A percentile compares a stretch with the other conserved stretches of the same genome.
Evolutionary conservation across 192 early-diverging fungal species (phyloP).

Genomic region (Jimgerdemannia lactiflua): DNA sequence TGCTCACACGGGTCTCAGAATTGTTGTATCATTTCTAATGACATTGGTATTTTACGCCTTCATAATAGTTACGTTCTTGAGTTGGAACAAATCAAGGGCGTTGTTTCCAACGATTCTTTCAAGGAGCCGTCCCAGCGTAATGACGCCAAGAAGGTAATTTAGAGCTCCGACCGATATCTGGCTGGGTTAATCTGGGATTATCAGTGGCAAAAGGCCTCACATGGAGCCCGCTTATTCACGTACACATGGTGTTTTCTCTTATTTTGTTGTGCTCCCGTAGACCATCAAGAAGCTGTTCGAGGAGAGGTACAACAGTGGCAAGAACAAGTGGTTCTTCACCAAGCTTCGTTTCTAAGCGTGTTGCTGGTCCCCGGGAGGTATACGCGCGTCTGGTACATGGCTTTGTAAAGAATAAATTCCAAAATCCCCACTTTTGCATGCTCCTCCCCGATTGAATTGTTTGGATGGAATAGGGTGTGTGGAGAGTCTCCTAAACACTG

Average conservation of each 20-base stretch:
- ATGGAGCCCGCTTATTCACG: too few species aligned
- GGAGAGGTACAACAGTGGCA: conserved; percentile 97
- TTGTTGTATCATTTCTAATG: neutral
- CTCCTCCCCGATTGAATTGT: too few species aligned
- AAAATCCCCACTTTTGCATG: neutral
- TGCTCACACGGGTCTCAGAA: too few species aligned
- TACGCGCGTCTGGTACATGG: neutral
- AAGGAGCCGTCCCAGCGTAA: conserved; percentile 93
- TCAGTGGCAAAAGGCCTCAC: too few species aligned
- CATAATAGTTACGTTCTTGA: conserved; percentile 84
- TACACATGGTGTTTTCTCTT: neutral
- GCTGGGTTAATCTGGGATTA: neutral
- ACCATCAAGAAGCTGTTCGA: conserved; percentile 95
- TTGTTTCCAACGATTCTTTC: conserved; percentile 83
- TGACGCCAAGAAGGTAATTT: conserved; percentile 77
- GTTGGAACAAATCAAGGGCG: conserved; percentile 89
- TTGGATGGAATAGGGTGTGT: too few species aligned
- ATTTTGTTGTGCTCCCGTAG: neutral
- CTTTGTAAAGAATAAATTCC: neutral
- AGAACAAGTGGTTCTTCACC: conserved; percentile 99
- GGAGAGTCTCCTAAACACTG: too few species aligned
- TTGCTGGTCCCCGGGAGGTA: neutral
- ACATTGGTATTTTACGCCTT: neutral
- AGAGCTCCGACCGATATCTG: neutral
- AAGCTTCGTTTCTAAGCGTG: conserved; percentile 91